phyloP scores from a whole-genome alignment of 805 yeast genomes.

The Candida chilensis region DNA sequence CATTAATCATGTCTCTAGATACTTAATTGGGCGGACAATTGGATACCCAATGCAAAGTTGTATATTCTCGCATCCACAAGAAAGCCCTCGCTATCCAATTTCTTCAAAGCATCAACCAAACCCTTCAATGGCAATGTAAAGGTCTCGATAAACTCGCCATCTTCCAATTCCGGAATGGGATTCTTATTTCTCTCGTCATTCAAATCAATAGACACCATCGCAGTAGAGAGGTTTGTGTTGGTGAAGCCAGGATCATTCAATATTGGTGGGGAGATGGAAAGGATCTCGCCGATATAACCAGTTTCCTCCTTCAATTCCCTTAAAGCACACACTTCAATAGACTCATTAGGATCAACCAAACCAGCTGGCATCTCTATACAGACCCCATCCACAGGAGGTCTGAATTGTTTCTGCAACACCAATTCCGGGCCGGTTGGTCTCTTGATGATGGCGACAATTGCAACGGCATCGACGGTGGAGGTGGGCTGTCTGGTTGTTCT shows the following conservation, averaged over 20 bases:
- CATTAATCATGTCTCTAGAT: too few species aligned
- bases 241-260: conserved; percentile 81
- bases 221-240: conserved; percentile 77
- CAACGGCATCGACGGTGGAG: conserved; percentile 80
- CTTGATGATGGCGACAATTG: conserved; percentile 66
- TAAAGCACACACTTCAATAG: conserved; percentile 69
- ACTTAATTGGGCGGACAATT: conserved; percentile 37
- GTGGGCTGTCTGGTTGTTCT: conserved; percentile 63
- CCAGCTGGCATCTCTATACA: conserved; percentile 97
- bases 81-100: conserved; percentile 56
- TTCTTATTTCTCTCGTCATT: conserved; percentile 50
- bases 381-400: conserved; percentile 87
- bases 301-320: conserved; percentile 91
- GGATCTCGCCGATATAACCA: conserved; percentile 71
- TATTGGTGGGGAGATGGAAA: conserved; percentile 21
- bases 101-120: conserved; percentile 44
- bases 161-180: conserved; percentile 76
- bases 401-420: conserved; percentile 78
- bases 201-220: conserved; percentile 72
- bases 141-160: conserved; percentile 88
- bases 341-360: conserved; percentile 75
- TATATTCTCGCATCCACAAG: conserved; percentile 82
- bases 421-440: conserved; percentile 35
- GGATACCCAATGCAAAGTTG: conserved; percentile 76
- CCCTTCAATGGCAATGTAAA: conserved; percentile 58